Base-by-base conservation (phyloP, 2,329 filamentous ascomycete genomes). In the Rhynchosporium graminicola region DNA sequence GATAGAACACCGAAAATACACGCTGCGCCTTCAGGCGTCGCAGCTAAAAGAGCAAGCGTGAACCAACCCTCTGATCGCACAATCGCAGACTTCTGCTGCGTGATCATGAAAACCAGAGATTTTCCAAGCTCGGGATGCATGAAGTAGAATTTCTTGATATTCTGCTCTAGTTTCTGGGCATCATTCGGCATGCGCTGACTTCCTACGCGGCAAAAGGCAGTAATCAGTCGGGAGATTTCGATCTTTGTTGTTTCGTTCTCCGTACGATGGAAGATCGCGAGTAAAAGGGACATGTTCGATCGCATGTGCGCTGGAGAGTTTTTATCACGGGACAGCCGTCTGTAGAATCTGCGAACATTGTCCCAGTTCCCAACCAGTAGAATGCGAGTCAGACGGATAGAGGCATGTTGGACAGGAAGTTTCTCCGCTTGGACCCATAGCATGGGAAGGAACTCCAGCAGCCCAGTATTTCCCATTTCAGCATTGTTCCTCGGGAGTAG, bases 301-400 rank as follows among this genome's bases (percentile, higher is more conserved):
- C 50, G 50, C 50, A 52, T 52, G 13, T 52, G 50, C 5, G 50
- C 50, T 2, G 50, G 50, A 20, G 50, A 52, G n/a, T 52, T 33
- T 13, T 52, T 52, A 33, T 52, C 50, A 3, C 50, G 50, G 5
- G 50, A 52, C n/a, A 52, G n/a, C 38, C 50, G 50, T 6, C 50
- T 29, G 31, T 52, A 52, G 50, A 52, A 52, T 52, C 50, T 52
- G 50, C 50, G 50, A 9, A 52, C 50, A 15, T 52, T 52, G 7
- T 52, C 50, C 50, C 50, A 52, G 15, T n/a, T 52, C 3, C 50
- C 31, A 52, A 52, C 50, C 3, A 52, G 31, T 2, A 52, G 50
- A 20, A 6, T 52, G 31, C 50, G 50, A n/a, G 50, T 52, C 3
- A 52, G n/a, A 13, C 50, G 50, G 13, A 52, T 52, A 15, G 50